Evolutionary conservation across 352 stramenopile genomes (phyloP), one percentile per base, ranked within the genome.

Genomic region (Globisporangium irregulare): DNA sequence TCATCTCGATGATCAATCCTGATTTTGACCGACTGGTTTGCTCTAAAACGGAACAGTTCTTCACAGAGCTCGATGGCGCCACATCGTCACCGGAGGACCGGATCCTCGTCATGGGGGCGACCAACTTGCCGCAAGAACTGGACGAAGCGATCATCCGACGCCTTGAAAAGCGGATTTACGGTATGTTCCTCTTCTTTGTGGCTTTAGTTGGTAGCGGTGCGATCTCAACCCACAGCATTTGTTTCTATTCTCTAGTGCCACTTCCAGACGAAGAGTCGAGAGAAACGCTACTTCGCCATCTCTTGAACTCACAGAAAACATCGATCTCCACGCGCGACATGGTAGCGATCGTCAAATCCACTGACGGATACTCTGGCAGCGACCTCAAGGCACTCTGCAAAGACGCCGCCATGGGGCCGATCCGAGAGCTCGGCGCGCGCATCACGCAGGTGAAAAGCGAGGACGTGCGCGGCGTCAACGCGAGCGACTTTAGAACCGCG

Each of bases 371-470:
- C 56, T 94, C 88, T 8, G 88, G 88, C 4, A 94, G 86, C 53
- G 88, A 96, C 69, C 71, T 96, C 22, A 98, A 98, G 65, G 94
- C 97, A 70, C 66, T 99, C 0, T 98, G 94, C 71, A 95, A 98
- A 67, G 95, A 97, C 54, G 96, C 96, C 15, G 94, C 94, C 25
- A 92, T 98, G 64, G 91, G 96, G 22, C 90, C 93, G 1, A 93
- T 98, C 34, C 89, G 95, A 43, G 87, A 90, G 10, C 73, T 93
- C 50, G 86, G 87, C 34, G 68, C 72, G 10, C 81, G 80, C 50
- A 73, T 95, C 38, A 75, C 77, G 4, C 66, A 91, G 25, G 82
- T 89, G 6, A 76, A 75, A 58, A 76, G 69, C 20, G 82, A 92
- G 59, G 84, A 95, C 18, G 68, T 95, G 25, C 76, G 87, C 24